Evolutionary conservation across 805 yeast species (phyloP).

Genomic region (Candida sakaeoensis): DNA sequence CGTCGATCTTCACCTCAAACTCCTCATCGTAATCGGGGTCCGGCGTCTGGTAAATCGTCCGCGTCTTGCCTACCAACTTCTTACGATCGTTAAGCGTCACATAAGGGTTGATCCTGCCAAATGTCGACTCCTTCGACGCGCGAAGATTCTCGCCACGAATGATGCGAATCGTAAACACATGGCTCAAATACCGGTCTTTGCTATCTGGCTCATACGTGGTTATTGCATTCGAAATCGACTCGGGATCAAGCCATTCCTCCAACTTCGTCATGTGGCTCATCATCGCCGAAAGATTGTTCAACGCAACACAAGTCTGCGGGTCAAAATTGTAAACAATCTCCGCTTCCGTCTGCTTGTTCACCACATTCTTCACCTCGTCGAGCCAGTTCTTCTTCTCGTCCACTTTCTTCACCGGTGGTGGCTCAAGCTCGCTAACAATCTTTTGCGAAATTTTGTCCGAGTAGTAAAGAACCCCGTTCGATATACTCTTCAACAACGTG

Average conservation of each 20-base stretch:
- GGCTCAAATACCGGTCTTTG: constrained; percentile 36
- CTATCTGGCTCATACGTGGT: constrained; percentile 29
- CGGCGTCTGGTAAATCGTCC: constrained; percentile 53
- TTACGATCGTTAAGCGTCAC: constrained; percentile 60
- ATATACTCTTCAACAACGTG: constrained; percentile 54
- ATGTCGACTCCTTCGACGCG: constrained; percentile 14
- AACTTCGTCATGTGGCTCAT: constrained; percentile 45
- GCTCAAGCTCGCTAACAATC: constrained; percentile 41
- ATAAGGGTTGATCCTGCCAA: constrained; percentile 50
- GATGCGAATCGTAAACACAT: constrained; percentile 60
- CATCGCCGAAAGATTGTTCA: constrained; percentile 62
- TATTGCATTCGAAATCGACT: constrained; percentile 44
- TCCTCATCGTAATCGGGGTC: constrained; percentile 89
- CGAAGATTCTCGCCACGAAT: constrained; percentile 58
- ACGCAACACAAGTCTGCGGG: constrained; percentile 65
- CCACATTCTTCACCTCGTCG: constrained; percentile 51
- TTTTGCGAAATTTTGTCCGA: constrained; percentile 34
- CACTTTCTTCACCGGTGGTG: constrained; percentile 17
- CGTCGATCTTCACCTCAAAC: constrained; percentile 52
- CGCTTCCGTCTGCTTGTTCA: constrained; percentile 33
- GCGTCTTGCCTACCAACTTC: constrained; percentile 63
- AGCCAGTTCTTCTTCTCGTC: constrained; percentile 36
- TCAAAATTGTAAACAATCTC: constrained; percentile 56
- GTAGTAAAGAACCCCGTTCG: constrained; percentile 56
- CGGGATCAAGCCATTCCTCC: constrained; percentile 59